Base-by-base conservation (phyloP, 2,329 filamentous ascomycete genomes). In the Botrytis hyacinthi region DNA sequence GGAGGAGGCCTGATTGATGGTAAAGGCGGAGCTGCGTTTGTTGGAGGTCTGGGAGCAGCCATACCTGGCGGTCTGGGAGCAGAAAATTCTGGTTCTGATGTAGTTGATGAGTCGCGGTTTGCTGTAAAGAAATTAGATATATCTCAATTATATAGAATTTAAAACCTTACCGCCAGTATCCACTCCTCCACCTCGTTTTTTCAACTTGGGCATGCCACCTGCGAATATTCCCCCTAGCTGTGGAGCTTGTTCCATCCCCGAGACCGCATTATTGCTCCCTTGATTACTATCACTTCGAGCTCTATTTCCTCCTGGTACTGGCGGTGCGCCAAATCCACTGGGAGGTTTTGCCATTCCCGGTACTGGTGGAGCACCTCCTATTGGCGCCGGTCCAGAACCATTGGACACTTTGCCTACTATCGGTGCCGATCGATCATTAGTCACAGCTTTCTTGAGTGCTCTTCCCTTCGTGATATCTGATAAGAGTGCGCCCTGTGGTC, bases 151-250 rank as follows among this genome's bases (percentile, higher is more conserved):
- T 10, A 59, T 66, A 60, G 14, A 73, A 73, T n/a, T 29, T 40
- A 18, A 29, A 61, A 37, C 60, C 70, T 86, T 78, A 87, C 87
- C 87, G 81, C 91, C 93, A 1, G 93, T 95, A 82, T 94, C 88
- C 74, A 95, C 86, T 57, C 92, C 92, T 66, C 93, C 95, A 73
- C 94, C 92, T 4, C 91, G 88, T 85, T 97, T 98, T 82, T 93
- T 93, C 80, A 99, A 82, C 84, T 98, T 98, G 4, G 96, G 96
- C 89, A 98, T 98, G 54, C 95, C 96, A 51, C 94, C 95, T 1
- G 93, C 94, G 80, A 99, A 97, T 40, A 99, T 83, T 1, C 96
- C 96, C 44, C 86, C 95, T 18, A 98, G 83, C 81, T 98, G 95
- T 18, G 94, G 94, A 66, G 93, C 89, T 32, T 89, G 83, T 35